Evolutionary conservation across 75 land plant genomes (phyloP).

Genomic region (Sequoiadendron giganteum): DNA sequence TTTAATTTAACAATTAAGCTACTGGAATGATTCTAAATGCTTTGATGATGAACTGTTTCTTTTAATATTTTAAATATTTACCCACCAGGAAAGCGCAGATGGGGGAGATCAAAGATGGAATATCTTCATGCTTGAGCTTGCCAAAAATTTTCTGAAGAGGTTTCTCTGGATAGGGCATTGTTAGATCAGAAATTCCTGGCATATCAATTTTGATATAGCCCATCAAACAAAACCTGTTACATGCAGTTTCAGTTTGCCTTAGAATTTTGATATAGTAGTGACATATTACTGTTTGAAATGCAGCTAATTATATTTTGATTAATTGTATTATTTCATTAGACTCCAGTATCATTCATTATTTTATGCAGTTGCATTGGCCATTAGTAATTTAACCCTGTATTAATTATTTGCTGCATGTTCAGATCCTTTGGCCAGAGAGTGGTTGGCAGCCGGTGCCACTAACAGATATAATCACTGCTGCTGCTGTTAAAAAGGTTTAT

Average conservation of each 20-base stretch:
- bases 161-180: background rate
- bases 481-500: constrained; percentile 77
- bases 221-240: background rate
- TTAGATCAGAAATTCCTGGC: background rate
- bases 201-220: background rate
- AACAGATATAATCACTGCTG: constrained; percentile 57
- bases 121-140: background rate
- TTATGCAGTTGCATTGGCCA: background rate
- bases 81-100: background rate
- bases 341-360: background rate
- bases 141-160: background rate
- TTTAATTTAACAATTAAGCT: background rate
- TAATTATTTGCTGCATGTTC: constrained; percentile 12
- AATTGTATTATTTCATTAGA: background rate
- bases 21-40: background rate
- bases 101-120: background rate
- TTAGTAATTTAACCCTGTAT: background rate
- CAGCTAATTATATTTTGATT: background rate
- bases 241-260: background rate
- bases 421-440: constrained; percentile 79
- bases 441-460: constrained; percentile 75
- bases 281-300: background rate
- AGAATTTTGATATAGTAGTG: background rate
- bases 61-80: background rate
- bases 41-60: background rate